A percentile compares a stretch with the other conserved stretches of the same genome.
Conservation (phyloP, 2,329 filamentous ascomycete species). For the Monosporascus sp. region DNA sequence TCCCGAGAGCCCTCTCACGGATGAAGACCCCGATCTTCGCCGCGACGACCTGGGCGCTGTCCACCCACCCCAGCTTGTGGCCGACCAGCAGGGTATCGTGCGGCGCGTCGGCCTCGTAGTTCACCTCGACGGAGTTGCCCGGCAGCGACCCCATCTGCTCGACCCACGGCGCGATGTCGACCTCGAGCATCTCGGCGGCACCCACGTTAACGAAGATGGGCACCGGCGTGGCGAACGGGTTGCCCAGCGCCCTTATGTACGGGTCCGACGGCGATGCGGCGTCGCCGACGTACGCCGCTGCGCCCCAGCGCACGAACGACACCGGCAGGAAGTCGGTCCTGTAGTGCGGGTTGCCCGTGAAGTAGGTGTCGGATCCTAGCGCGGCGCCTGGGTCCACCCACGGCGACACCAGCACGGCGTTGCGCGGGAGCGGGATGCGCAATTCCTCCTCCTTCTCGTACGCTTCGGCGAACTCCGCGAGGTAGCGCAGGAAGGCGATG, state of each 20-base stretch:
- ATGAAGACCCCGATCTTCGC: slow-evolving; percentile 19
- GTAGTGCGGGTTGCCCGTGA: slow-evolving; percentile 13
- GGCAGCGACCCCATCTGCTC: slow-evolving; percentile 26
- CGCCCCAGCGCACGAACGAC: slow-evolving; percentile 38
- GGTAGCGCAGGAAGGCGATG: slow-evolving; percentile 40
- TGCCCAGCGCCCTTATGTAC: slow-evolving; percentile 26
- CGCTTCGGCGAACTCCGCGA: slow-evolving; percentile 33
- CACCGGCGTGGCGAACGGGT: slow-evolving; percentile 16
- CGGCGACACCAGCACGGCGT: slow-evolving; percentile 31
- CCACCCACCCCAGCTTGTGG: slow-evolving; percentile 35
- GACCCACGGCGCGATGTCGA: slow-evolving; percentile 54
- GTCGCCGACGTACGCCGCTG: slow-evolving; percentile 25
- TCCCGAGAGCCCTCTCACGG: background rate
- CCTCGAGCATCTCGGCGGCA: slow-evolving; percentile 25
- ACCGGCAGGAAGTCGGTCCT: slow-evolving; percentile 35
- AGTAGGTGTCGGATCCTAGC: slow-evolving; percentile 1
- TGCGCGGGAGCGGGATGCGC: slow-evolving; percentile 7
- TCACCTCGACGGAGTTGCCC: slow-evolving; percentile 27
- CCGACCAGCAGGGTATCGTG: slow-evolving; percentile 43
- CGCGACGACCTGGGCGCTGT: slow-evolving; percentile 21
- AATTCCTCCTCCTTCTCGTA: background rate
- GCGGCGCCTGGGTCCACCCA: slow-evolving; percentile 17
- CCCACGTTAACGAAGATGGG: slow-evolving; percentile 19
- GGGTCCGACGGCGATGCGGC: slow-evolving; percentile 17
- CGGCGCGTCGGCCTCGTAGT: slow-evolving; percentile 34